Conservation (phyloP, 345 rosid genomes). For the Aegle marmelos region DNA sequence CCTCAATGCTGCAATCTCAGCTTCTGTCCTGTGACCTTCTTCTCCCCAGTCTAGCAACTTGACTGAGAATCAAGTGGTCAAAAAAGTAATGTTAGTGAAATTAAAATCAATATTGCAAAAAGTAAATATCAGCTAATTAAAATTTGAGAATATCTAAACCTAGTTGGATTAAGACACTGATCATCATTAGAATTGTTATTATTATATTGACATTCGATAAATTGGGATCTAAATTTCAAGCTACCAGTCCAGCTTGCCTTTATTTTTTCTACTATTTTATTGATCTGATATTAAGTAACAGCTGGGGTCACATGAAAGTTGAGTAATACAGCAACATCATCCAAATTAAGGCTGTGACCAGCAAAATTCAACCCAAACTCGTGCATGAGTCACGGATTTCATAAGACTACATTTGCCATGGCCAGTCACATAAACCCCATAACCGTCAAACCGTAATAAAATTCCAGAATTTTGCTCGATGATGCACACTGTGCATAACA, state of each 20-base stretch:
- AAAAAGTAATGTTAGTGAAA: conserved; percentile 12
- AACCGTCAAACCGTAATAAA: conserved; percentile 5
- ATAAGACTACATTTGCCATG: conserved; percentile 33
- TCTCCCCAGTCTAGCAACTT: conserved; percentile 99
- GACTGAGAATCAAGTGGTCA: conserved; percentile 38
- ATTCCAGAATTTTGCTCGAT: conserved; percentile 14
- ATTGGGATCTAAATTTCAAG: conserved; percentile 6
- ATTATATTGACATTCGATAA: background rate
- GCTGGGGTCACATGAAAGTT: conserved; percentile 63
- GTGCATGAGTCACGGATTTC: conserved; percentile 55
- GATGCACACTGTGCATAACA: background rate
- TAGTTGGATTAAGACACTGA: background rate
- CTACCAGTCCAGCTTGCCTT: background rate
- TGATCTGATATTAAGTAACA: conserved; percentile 25
- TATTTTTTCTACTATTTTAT: conserved; percentile 8
- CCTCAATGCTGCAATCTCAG: conserved; percentile 76
- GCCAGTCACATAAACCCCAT: conserved; percentile 21
- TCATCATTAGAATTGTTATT: background rate
- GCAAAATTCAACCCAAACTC: conserved; percentile 43
- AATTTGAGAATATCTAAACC: background rate
- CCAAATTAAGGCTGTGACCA: conserved; percentile 33
- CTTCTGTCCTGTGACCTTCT: conserved; percentile 94
- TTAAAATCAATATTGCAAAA: background rate
- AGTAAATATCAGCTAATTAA: background rate
- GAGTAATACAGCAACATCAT: conserved; percentile 32